Evolutionary conservation across 495 filamentous ascomycete genomes (phyloP).

Genomic region (Xylaria longipes): DNA sequence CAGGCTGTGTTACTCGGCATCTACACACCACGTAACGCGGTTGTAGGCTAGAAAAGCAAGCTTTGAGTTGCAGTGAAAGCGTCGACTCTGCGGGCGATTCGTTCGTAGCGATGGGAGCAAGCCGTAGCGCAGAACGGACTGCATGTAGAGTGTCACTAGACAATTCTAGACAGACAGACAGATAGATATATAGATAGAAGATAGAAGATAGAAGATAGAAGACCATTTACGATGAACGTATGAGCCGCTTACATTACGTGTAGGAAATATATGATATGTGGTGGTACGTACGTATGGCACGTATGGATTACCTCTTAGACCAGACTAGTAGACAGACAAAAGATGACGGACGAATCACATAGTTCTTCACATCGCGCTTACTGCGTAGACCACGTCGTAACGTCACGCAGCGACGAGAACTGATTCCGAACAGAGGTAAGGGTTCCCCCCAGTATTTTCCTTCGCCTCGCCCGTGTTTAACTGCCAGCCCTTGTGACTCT

Average conservation of each 20-base stretch:
- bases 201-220: no score
- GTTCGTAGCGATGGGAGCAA: not conserved
- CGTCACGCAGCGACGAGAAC: slow-evolving; percentile 5
- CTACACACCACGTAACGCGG: not conserved
- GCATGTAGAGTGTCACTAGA: no score
- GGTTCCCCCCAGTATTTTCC: not conserved
- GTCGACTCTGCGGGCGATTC: not conserved
- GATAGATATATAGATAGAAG: no score
- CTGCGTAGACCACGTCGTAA: not conserved
- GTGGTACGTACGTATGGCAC: not conserved
- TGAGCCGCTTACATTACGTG: not conserved
- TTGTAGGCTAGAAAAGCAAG: not conserved
- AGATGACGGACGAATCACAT: not conserved
- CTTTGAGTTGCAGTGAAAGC: not conserved
- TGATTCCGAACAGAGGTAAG: not conserved
- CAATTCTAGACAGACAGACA: no score
- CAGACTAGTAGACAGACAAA: not conserved
- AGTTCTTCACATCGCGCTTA: not conserved
- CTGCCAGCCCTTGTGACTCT: not conserved
- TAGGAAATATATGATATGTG: not conserved
- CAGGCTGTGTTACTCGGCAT: not conserved
- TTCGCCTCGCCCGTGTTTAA: not conserved
- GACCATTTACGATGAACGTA: not conserved
- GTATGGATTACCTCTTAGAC: not conserved
- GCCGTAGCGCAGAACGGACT: no score